phyloP scores from a whole-genome alignment of 106 monocot species.

The Platanthera zijinensis region DNA sequence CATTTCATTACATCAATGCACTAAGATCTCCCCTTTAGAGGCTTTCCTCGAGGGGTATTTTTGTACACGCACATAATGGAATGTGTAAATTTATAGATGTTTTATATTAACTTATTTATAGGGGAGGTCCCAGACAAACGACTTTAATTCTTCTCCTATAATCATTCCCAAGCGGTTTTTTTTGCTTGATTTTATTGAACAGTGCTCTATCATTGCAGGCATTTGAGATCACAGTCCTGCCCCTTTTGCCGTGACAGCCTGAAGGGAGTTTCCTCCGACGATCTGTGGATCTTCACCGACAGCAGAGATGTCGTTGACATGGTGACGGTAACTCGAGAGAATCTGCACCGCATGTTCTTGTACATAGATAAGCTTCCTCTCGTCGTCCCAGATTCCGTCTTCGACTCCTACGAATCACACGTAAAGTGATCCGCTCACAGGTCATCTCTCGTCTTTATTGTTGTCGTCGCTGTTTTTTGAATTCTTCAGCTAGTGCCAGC shows the following conservation, averaged over 20 bases:
- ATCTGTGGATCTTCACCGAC: slow-evolving; percentile 76
- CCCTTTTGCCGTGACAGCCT: slow-evolving; percentile 93
- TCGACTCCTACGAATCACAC: slow-evolving; percentile 67
- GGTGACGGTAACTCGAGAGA: slow-evolving; percentile 59
- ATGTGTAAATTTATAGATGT: no score
- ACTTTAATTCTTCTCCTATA: no score
- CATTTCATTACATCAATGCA: no score
- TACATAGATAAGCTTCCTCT: slow-evolving; percentile 89
- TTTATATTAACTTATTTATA: no score
- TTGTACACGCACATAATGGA: no score
- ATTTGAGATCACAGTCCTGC: slow-evolving; percentile 76
- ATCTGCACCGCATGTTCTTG: slow-evolving; percentile 71
- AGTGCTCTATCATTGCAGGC: slow-evolving; percentile 32
- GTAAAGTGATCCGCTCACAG: slow-evolving; percentile 21
- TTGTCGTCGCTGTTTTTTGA: not conserved
- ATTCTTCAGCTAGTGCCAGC: slow-evolving; percentile 8
- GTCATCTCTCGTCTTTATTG: not conserved
- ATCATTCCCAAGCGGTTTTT: no score
- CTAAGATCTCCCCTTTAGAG: no score
- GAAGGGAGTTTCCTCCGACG: slow-evolving; percentile 61
- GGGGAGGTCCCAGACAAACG: no score
- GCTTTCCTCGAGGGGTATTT: no score
- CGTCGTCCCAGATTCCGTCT: slow-evolving; percentile 48
- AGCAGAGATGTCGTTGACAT: slow-evolving; percentile 62
- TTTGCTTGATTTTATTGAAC: not conserved